Evolutionary conservation across 305 asterid genomes (phyloP).

Genomic region (Fraxinus dipetala): DNA sequence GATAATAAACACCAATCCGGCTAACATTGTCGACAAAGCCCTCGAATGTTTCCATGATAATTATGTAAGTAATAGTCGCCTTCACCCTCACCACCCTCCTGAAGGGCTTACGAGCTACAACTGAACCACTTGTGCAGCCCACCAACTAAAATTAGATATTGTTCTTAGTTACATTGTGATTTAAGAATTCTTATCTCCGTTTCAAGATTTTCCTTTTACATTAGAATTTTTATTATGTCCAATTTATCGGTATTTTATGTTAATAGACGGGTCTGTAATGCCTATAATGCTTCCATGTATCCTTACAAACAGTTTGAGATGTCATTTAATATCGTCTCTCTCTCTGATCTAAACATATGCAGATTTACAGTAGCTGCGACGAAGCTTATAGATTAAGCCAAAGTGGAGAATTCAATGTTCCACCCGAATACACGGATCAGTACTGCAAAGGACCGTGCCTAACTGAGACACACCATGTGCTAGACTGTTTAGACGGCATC

Average conservation of each 20-base stretch:
- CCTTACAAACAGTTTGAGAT: background rate
- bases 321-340: background rate
- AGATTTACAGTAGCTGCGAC: conserved; percentile 67
- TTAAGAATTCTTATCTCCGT: background rate
- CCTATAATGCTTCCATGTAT: background rate
- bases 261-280: background rate
- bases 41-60: conserved; percentile 57
- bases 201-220: background rate
- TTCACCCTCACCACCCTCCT: background rate
- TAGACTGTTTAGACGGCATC: conserved; percentile 49
- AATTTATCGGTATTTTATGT: background rate
- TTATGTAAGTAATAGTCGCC: conserved; percentile 37
- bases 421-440: conserved; percentile 51
- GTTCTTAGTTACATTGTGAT: background rate
- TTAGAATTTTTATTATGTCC: background rate
- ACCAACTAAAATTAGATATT: background rate
- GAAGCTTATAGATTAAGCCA: conserved; percentile 56
- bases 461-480: conserved; percentile 60
- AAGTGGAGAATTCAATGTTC: conserved; percentile 66
- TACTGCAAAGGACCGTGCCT: conserved; percentile 73
- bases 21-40: conserved; percentile 51
- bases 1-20: conserved; percentile 34
- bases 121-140: background rate
- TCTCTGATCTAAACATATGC: conserved; percentile 8
- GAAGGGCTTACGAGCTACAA: background rate